Conservation (phyloP, 2,329 filamentous ascomycete species). For the Eurotiales sp. region DNA sequence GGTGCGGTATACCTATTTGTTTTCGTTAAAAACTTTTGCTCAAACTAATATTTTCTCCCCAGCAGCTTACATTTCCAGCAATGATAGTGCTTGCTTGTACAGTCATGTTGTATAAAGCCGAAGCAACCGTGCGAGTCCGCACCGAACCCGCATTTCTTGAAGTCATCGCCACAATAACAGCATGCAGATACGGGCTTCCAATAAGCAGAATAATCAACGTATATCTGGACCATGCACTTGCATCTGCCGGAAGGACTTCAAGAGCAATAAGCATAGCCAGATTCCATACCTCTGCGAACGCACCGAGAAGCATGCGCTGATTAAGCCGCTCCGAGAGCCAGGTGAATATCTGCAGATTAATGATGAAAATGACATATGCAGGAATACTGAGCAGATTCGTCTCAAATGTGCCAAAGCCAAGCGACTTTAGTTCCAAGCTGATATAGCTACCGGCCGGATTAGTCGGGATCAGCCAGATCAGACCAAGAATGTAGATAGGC, state of each 20-base stretch:
- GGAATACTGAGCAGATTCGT: conserved; percentile 63
- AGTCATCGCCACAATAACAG: conserved; percentile 47
- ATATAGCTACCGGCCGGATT: conserved; percentile 35
- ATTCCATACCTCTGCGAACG: conserved; percentile 52
- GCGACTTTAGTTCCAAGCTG: conserved; percentile 44
- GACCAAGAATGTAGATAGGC: conserved; percentile 51
- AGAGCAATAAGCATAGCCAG: conserved; percentile 52
- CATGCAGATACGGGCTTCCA: conserved; percentile 58
- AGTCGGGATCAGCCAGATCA: conserved; percentile 42
- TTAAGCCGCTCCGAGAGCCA: conserved; percentile 55
- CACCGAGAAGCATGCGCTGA: conserved; percentile 52
- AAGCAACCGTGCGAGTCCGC: conserved; percentile 40
- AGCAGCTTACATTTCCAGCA: conserved; percentile 35
- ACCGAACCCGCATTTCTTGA: conserved; percentile 43
- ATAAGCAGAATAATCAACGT: conserved; percentile 51
- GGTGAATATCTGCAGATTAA: conserved; percentile 54
- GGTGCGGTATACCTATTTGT: conserved; percentile 50
- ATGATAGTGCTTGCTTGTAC: conserved; percentile 43
- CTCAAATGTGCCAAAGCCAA: conserved; percentile 57
- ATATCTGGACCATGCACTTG: conserved; percentile 52
- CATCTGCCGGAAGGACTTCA: conserved; percentile 45
- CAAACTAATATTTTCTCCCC: no score
- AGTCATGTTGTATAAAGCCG: conserved; percentile 46
- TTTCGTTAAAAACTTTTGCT: not conserved
- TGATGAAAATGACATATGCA: conserved; percentile 53